These are phyloP conservation scores for Pseudogymnoascus sp. DNA, from an alignment of 2,329 filamentous ascomycete species.

Conservation along the genomic window DNA sequence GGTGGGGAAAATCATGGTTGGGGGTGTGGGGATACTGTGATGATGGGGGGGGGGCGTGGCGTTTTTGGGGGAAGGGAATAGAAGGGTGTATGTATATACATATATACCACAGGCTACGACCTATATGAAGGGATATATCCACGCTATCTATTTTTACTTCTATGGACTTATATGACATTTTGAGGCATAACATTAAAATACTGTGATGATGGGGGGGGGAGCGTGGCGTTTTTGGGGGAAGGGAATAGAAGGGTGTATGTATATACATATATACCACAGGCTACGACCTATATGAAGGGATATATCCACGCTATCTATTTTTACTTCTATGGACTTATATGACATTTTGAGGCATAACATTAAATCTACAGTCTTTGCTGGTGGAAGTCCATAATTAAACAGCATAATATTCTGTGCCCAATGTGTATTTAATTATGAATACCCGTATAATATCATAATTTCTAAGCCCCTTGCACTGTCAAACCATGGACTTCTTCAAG, in stretches of 20 bases:
- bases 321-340: neutral
- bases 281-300: neutral
- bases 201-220: neutral
- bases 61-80: neutral
- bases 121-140: neutral
- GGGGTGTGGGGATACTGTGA: neutral
- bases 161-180: neutral
- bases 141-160: neutral
- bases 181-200: neutral
- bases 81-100: neutral
- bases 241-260: neutral
- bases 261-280: neutral
- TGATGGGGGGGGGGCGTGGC: neutral
- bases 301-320: neutral
- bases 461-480: neutral
- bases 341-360: neutral
- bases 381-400: too few species aligned
- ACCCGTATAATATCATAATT: neutral
- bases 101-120: neutral
- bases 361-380: too few species aligned
- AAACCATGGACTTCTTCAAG: neutral
- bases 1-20: neutral
- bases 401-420: too few species aligned
- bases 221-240: neutral
- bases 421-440: too few species aligned